phyloP scores from a whole-genome alignment of 163 green algal species.

The Coccomyxa subellipsoidea region DNA sequence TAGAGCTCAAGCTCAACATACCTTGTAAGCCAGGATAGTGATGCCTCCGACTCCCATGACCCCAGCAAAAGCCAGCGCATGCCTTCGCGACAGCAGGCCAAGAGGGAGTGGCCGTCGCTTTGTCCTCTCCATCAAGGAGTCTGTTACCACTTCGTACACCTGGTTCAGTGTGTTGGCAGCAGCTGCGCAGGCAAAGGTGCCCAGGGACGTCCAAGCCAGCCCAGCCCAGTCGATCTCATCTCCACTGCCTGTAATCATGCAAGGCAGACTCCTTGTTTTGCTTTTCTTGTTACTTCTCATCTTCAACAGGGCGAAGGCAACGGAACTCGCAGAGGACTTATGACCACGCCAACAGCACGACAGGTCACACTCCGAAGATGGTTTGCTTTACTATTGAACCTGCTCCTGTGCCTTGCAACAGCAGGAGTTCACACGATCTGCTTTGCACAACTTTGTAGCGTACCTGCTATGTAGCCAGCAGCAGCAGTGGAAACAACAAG shows the following conservation, averaged over 20 bases:
- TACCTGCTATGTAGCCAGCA: slow-evolving; percentile 70
- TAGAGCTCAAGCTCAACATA: background rate
- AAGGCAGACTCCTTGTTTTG: too few species aligned
- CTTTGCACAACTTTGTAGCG: background rate
- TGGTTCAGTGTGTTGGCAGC: slow-evolving; percentile 98
- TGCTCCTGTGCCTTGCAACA: background rate
- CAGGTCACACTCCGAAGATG: too few species aligned
- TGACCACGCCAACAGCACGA: too few species aligned
- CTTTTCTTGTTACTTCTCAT: too few species aligned
- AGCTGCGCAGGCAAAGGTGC: slow-evolving; percentile 81
- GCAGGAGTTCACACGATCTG: background rate
- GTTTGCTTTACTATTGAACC: too few species aligned
- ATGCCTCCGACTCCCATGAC: slow-evolving; percentile 64
- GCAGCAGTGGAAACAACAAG: slow-evolving; percentile 87
- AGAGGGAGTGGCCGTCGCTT: slow-evolving; percentile 80
- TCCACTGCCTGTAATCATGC: slow-evolving; percentile 53
- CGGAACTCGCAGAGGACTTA: too few species aligned
- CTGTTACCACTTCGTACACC: slow-evolving; percentile 73
- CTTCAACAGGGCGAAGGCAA: too few species aligned
- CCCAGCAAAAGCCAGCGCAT: slow-evolving; percentile 84
- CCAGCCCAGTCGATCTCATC: slow-evolving; percentile 75
- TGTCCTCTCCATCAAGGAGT: slow-evolving; percentile 89
- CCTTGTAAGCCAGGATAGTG: slow-evolving; percentile 56
- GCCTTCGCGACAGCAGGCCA: slow-evolving; percentile 61
- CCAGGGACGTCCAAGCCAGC: slow-evolving; percentile 78